Evolutionary conservation across 495 filamentous ascomycete genomes (phyloP), one percentile per base, ranked within the genome.

Genomic region (Lophiostoma macrostomum): DNA sequence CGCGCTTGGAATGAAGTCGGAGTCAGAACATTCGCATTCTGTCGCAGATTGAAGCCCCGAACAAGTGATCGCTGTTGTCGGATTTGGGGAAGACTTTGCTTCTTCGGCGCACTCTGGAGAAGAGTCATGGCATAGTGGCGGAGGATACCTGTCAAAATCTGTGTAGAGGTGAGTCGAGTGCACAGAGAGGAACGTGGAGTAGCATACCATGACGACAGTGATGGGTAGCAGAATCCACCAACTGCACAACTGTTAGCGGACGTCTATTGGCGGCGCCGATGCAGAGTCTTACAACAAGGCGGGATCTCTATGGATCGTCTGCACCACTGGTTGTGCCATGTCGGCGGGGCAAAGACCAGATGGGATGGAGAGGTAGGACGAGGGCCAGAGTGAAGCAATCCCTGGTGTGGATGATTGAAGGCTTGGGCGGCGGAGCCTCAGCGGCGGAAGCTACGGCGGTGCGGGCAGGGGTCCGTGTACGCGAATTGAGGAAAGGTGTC

Each of bases 161-260:
- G 53, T 8, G 31, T 0, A 28, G 4, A 16, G 7, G 42, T 55
- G 28, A 55, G 54, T 22, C 22, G 24, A 18, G 11, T 18, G 8
- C 14, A 10, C 5, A 11, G 8, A 5, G n/a, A 18, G 40, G 16
- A 23, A 41, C 10, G 1, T 4, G 10, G 20, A 32, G 36, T 12
- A 23, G 19, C 43, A 39, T 80, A 94, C 89, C 94, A 98, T 97
- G 65, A 98, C 93, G 60, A 93, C 76, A 14, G 91, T 91, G 68
- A 98, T 98, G 20, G 93, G 93, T 60, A 97, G 86, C 29, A 98
- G 75, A 71, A 98, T 97, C 93, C 93, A 97, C 75, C 95, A 96
- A 73, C 91, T 96, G 52, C 34, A 3, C 24, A 43, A 55, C 57
- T 53, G 47, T 57, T 27, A 57, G 46, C 34, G 13, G 14, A 20